Conservation (phyloP, 495 filamentous ascomycete species). For the Tricharina praecox region DNA sequence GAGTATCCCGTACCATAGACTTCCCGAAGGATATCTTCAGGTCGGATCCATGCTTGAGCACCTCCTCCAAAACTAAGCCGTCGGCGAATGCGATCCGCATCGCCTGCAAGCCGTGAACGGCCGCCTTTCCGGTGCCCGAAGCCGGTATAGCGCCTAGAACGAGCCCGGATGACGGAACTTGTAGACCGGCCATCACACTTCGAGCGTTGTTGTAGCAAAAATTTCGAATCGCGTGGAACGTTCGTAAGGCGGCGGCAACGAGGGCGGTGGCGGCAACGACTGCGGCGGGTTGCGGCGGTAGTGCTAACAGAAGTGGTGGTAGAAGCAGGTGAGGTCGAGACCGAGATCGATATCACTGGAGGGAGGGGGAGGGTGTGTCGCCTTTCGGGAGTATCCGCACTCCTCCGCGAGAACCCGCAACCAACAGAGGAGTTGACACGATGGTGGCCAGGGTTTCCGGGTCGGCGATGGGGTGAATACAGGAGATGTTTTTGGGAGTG, state of each 20-base stretch:
- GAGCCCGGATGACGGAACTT: neutral
- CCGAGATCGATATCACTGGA: too few species aligned
- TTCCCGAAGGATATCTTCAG: constrained; percentile 32
- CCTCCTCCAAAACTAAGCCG: constrained; percentile 35
- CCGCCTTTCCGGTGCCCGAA: neutral
- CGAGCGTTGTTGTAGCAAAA: too few species aligned
- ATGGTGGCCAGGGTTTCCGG: neutral
- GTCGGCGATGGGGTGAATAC: neutral
- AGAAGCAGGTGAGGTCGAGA: neutral
- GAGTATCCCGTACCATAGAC: constrained; percentile 29
- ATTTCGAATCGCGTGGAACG: too few species aligned
- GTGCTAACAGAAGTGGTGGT: too few species aligned
- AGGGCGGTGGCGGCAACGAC: too few species aligned
- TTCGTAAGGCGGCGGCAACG: too few species aligned
- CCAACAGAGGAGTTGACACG: neutral
- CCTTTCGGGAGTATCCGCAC: neutral
- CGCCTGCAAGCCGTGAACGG: constrained; percentile 29
- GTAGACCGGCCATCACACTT: neutral
- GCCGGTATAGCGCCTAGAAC: neutral
- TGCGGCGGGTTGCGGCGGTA: too few species aligned
- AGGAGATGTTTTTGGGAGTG: neutral
- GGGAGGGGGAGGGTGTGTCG: too few species aligned
- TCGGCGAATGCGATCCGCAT: constrained; percentile 42
- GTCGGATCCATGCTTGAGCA: constrained; percentile 35
- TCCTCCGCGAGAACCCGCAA: neutral